Evolutionary conservation across 2,329 filamentous ascomycete genomes (phyloP).

Genomic region (Westerdykella sp.): DNA sequence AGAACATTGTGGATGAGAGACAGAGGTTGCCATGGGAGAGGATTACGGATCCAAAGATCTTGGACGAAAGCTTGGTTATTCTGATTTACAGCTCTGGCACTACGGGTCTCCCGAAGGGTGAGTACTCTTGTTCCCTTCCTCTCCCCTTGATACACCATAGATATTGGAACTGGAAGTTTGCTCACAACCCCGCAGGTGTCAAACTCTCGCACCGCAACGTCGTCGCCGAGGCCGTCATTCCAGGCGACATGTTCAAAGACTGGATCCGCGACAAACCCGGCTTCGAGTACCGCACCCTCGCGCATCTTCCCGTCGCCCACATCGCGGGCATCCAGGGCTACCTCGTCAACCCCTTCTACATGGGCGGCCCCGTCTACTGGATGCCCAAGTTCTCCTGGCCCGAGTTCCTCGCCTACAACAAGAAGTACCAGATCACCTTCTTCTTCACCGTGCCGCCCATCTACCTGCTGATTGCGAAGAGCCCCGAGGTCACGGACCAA

Average conservation of each 20-base stretch:
- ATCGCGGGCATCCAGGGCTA: constrained; percentile 46
- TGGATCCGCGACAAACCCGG: constrained; percentile 18
- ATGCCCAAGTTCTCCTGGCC: constrained; percentile 56
- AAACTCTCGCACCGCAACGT: constrained; percentile 42
- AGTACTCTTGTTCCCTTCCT: neutral
- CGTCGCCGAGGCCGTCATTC: constrained; percentile 36
- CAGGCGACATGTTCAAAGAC: constrained; percentile 26
- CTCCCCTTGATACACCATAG: neutral
- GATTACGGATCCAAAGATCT: constrained; percentile 45
- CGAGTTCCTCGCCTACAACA: constrained; percentile 50
- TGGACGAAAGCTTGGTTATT: constrained; percentile 43
- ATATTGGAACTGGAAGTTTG: neutral
- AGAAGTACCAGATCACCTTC: constrained; percentile 46
- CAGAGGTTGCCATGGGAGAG: constrained; percentile 48
- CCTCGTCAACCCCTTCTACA: constrained; percentile 40
- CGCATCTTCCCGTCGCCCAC: constrained; percentile 44
- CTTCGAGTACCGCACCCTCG: constrained; percentile 39
- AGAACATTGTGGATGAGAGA: constrained; percentile 29
- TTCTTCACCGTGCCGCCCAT: constrained; percentile 59
- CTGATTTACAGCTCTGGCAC: constrained; percentile 46
- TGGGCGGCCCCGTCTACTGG: constrained; percentile 49
- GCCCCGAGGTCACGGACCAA: constrained; percentile 50
- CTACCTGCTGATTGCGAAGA: constrained; percentile 54
- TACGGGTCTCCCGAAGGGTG: constrained; percentile 44
- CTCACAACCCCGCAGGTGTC: constrained; percentile 24